Conservation (phyloP, 2,329 filamentous ascomycete genomes). For the Rachicladosporium sp. region DNA sequence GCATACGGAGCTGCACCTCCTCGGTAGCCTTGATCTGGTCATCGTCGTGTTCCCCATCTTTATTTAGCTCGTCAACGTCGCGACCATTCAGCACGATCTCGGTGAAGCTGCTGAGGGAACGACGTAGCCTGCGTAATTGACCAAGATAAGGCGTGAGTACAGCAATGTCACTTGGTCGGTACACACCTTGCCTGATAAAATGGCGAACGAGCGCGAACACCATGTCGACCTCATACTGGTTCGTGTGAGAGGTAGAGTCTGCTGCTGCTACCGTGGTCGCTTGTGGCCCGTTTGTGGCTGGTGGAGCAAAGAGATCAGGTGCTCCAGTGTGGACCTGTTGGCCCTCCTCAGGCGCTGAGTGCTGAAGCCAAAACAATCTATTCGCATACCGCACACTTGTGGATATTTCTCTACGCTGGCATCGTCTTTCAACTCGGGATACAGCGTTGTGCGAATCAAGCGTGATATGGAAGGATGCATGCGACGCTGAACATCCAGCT, state of each 20-base stretch:
- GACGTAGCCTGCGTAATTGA: conserved; percentile 42
- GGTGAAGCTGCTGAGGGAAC: conserved; percentile 35
- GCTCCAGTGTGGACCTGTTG: conserved; percentile 5
- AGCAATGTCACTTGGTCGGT: conserved; percentile 50
- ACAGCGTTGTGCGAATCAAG: conserved; percentile 47
- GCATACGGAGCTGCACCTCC: background rate
- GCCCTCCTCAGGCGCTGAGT: conserved; percentile 35
- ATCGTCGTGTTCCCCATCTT: conserved; percentile 9
- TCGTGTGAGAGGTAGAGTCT: conserved; percentile 35
- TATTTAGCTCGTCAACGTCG: conserved; percentile 42
- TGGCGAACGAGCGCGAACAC: conserved; percentile 50
- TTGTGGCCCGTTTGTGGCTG: too few relatives aligned
- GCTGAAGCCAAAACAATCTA: conserved; percentile 51
- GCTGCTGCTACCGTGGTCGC: conserved; percentile 7
- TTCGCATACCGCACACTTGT: conserved; percentile 40
- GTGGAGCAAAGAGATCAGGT: too few relatives aligned
- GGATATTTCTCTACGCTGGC: conserved; percentile 28
- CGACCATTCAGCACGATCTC: conserved; percentile 52
- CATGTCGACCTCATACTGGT: conserved; percentile 53
- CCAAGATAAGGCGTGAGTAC: conserved; percentile 56
- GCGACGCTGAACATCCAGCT: conserved; percentile 47
- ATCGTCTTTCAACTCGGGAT: conserved; percentile 44
- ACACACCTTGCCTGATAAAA: conserved; percentile 51
- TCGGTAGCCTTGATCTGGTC: conserved; percentile 6
- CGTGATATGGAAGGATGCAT: conserved; percentile 53